Conservation (phyloP, 1,284 basidiomycete genomes). For the Caloboletus inedulis region DNA sequence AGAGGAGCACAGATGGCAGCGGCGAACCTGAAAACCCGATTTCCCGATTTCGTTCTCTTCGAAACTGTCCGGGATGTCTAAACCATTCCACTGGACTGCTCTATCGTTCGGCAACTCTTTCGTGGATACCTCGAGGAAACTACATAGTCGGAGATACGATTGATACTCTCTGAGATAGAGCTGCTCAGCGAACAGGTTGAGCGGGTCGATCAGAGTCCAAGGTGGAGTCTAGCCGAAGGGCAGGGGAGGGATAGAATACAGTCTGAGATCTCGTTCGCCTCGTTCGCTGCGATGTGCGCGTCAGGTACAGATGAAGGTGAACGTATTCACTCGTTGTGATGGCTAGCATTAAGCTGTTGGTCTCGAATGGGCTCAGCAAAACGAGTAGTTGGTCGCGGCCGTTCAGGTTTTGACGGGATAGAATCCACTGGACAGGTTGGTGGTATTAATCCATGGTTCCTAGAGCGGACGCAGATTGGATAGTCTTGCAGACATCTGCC, state of each 20-base stretch:
- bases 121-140: background rate
- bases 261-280: constrained; percentile 36
- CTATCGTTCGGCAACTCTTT: background rate
- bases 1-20: background rate
- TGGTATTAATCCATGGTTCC: background rate
- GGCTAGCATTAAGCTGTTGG: constrained; percentile 36
- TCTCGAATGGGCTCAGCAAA: constrained; percentile 43
- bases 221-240: background rate
- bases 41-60: background rate
- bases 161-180: background rate
- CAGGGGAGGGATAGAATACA: constrained; percentile 33
- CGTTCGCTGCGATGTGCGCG: constrained; percentile 35
- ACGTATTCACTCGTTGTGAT: constrained; percentile 35
- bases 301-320: constrained; percentile 40
- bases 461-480: background rate
- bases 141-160: background rate
- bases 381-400: constrained; percentile 24
- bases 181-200: constrained; percentile 21
- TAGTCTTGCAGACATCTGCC: background rate
- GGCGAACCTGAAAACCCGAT: background rate
- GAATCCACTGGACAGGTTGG: background rate
- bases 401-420: background rate
- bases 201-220: background rate
- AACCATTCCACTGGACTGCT: background rate
- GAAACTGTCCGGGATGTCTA: too few relatives aligned